Evolutionary conservation across 257 asterid genomes (phyloP).

Genomic region (Solanum etuberosum): DNA sequence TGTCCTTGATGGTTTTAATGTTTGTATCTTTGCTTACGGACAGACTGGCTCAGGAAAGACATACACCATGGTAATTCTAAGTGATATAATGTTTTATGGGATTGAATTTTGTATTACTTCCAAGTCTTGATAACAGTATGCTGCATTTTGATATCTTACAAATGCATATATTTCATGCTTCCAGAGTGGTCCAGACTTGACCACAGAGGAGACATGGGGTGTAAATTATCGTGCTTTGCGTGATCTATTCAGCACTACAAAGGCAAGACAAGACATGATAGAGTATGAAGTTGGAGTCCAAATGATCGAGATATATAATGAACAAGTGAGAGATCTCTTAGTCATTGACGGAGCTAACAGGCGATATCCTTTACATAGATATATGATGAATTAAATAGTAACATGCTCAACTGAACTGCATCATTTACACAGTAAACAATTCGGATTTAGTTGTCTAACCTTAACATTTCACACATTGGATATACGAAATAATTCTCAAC

Average conservation of each 20-base stretch:
- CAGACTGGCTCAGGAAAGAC: slow-evolving; percentile 96
- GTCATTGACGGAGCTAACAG: slow-evolving; percentile 59
- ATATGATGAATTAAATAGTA: not conserved
- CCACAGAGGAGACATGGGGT: slow-evolving; percentile 80
- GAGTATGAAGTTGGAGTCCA: slow-evolving; percentile 88
- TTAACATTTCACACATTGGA: slow-evolving; percentile 63
- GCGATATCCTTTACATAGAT: slow-evolving; percentile 61
- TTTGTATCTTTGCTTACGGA: slow-evolving; percentile 87
- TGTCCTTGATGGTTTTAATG: slow-evolving; percentile 82
- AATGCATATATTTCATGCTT: not conserved
- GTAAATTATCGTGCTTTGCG: slow-evolving; percentile 78
- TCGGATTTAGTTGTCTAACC: slow-evolving; percentile 15
- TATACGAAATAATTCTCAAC: slow-evolving; percentile 80
- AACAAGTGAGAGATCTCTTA: slow-evolving; percentile 92
- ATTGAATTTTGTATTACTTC: not conserved
- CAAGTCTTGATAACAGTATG: not conserved
- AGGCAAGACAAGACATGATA: slow-evolving; percentile 40
- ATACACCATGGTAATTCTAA: slow-evolving; percentile 59
- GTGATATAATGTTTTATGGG: not conserved
- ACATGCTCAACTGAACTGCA: not conserved
- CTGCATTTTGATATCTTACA: not conserved
- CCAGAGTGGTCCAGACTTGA: slow-evolving; percentile 94
- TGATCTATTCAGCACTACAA: slow-evolving; percentile 66
- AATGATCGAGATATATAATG: slow-evolving; percentile 90
- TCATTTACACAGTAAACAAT: not conserved